A percentile compares a stretch with the other conserved stretches of the same genome.
Evolutionary conservation across 345 rosid genomes (phyloP).

Genomic region (Citrus maxima): DNA sequence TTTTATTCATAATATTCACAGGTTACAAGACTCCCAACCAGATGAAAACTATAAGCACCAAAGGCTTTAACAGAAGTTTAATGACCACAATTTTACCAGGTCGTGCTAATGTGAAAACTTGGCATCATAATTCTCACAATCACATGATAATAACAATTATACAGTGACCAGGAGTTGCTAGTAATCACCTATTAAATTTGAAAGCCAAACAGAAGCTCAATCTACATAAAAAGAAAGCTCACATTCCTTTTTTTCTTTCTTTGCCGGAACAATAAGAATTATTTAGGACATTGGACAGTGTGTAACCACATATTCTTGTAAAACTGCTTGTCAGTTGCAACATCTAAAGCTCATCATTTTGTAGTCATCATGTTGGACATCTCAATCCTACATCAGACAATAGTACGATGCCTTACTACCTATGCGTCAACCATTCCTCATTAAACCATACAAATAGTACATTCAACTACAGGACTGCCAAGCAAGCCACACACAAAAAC

Average conservation of each 20-base stretch:
- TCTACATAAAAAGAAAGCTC: neutral
- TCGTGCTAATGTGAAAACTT: neutral
- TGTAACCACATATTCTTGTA: neutral
- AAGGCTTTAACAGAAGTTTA: neutral
- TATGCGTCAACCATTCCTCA: neutral
- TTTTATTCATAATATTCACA: neutral
- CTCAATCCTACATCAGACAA: neutral
- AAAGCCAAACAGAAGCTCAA: neutral
- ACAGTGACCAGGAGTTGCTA: neutral
- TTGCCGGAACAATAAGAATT: neutral
- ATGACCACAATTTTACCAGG: neutral
- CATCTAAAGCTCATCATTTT: neutral
- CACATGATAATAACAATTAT: neutral
- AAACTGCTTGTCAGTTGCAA: neutral
- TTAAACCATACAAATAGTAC: neutral
- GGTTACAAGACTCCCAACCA: neutral
- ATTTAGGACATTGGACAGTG: neutral
- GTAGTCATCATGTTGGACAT: neutral
- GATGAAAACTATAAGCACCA: neutral
- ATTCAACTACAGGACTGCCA: neutral
- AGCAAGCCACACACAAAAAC: neutral
- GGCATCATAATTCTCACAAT: neutral
- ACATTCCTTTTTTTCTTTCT: neutral
- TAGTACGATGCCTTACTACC: neutral
- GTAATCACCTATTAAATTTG: neutral